Base-by-base conservation (phyloP, 2,329 filamentous ascomycete species). In the Diaporthe vaccinii region DNA sequence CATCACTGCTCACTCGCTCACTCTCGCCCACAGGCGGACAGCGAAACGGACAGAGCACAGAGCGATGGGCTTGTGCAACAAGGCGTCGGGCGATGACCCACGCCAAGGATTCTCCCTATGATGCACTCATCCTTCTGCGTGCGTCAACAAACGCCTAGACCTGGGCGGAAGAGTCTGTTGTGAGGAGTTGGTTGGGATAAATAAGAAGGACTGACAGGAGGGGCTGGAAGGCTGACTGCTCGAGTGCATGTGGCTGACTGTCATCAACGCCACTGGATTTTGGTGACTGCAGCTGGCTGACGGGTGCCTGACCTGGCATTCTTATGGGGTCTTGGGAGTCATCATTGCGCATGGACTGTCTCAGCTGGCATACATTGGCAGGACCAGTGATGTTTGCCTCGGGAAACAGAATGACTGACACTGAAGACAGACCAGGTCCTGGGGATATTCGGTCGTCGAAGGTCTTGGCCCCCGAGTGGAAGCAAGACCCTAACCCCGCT, bases 271-370 rank as follows among this genome's bases (percentile, higher is more conserved):
- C 44, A 15, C 4, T 12, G 17, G 44, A 8, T 12, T 36, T 51
- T 51, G 22, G 65, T 53, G 65, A 28, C 65, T 2, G 46, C 46
- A 53, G 62, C 31, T 68, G 31, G 46, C 62, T 68, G 62, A 39
- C 62, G 10, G 22, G 46, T 36, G 62, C 31, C 62, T 68, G 62
- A 53, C 62, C 7, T 53, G 15, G 46, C 46, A 53, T 68, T 8
- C 1, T 17, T 51, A 39, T 17, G 4, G 44, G 10, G 59, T 20
- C 59, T 31, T 31, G n/a, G 15, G 25, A 7, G 20, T 15, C 31
- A n/a, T 41, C 57, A 59, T n/a, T 4, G 4, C 31, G 31, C 20
- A 39, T 59, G 57, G 31, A 3, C 20, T 22, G 25, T 15, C 41
- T 49, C 36, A 34, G 41, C 61, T n/a, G 41, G 41, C 10, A 17